Percentiles rank a stretch among this genome's conserved stretches.
Conservation (phyloP, 75 land plant genomes). For the Pinus tabuliformis region DNA sequence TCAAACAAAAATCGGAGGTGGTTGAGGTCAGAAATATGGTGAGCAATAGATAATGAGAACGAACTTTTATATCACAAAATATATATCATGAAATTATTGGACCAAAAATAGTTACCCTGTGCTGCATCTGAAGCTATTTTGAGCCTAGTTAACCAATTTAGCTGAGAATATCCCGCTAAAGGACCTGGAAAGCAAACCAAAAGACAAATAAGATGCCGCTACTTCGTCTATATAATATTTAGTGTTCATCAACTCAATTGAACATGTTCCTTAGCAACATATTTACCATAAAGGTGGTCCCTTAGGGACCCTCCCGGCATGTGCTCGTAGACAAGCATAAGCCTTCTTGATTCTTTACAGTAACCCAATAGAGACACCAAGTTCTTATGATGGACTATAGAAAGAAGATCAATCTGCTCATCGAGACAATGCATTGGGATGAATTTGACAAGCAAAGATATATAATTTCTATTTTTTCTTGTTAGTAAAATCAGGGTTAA, state of each 20-base stretch:
- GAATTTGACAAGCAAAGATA: not conserved
- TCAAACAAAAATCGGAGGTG: no score
- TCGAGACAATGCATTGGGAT: not conserved
- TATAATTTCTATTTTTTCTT: no score
- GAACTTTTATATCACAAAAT: no score
- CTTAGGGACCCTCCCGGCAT: not conserved
- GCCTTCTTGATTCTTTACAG: conserved; percentile 8
- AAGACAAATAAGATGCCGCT: no score
- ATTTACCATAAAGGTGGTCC: not conserved
- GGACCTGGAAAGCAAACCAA: not conserved
- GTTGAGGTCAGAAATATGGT: not conserved
- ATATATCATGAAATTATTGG: no score
- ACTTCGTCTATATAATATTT: no score
- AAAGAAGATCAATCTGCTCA: conserved; percentile 22
- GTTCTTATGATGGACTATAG: conserved; percentile 30
- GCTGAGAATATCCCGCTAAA: not conserved
- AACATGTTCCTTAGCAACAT: no score
- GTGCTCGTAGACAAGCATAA: conserved; percentile 1
- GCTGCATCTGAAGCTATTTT: not conserved
- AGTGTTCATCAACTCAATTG: no score
- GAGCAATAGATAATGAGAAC: not conserved
- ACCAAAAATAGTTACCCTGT: not conserved
- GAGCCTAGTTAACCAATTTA: not conserved
- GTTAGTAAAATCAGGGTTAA: no score
- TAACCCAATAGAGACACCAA: conserved; percentile 23